Base-by-base conservation (phyloP, 768 basidiomycete species). In the Xerocomus potaroensis region DNA sequence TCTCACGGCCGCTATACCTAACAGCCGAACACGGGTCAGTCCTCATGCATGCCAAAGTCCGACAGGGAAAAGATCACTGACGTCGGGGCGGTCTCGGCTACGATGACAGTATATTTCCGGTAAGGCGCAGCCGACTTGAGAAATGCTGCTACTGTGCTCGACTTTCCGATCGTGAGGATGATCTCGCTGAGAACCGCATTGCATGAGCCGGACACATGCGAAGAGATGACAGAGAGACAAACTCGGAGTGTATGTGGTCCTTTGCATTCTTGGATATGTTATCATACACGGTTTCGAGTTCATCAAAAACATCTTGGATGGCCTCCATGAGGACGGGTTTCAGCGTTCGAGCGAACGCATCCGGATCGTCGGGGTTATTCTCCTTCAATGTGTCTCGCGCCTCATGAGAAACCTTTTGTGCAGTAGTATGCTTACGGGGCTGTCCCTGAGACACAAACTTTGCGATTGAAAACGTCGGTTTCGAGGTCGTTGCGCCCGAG, bases 241-340 rank as follows among this genome's bases (percentile, higher is more conserved):
- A 97, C 95, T 96, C 93, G n/a, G 93, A 91, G 65, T 98, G 95
- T 49, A 99, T 88, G 63, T 98, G 94, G 64, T 96, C 93, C 67
- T 82, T 87, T 2, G 94, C 91, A 57, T 88, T 90, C 72, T 90
- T 95, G 8, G 90, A 88, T 16, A 98, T 85, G 57, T 87, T 93
- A 56, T 96, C 90, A 57, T 97, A 91, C 1, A 95, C 94, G 3
- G 90, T 93, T 64, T 96, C 94, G 30, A 99, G 73, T 66, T 99
- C 96, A 55, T 96, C 92, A 36, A 96, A 75, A 15, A 97, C 89
- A 61, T 97, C 95, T 61, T 95, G 88, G 42, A 99, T 94, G 7
- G 93, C 96, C 66, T 96, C 92, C 77, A 97, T 91, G 45, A 99
- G 75, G 1, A 96, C 86, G 3, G 95, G 95, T 68, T 94, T 96